Conservation (phyloP, 169 alveolate species). For the Cryptosporidium ubiquitum region DNA sequence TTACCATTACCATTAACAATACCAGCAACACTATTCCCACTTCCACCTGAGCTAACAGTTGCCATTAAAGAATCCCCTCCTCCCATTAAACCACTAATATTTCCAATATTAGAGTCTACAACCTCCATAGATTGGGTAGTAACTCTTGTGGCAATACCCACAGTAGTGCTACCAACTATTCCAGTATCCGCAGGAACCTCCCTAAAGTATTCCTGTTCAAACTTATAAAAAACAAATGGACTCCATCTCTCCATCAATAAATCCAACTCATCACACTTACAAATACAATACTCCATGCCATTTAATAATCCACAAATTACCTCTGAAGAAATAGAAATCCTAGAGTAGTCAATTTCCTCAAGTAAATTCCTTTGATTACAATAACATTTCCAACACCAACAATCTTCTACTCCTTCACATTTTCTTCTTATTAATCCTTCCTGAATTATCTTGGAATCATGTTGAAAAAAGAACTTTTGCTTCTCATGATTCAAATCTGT, state of each 20-base stretch:
- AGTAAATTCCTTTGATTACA: not conserved
- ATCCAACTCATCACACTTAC: constrained; percentile 69
- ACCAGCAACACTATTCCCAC: not conserved
- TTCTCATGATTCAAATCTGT: not conserved
- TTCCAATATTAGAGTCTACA: not conserved
- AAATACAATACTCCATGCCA: constrained; percentile 51
- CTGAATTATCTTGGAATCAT: not conserved
- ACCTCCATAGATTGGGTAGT: not conserved
- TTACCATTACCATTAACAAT: not conserved
- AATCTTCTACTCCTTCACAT: not conserved
- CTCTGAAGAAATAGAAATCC: constrained; percentile 20
- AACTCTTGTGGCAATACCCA: not conserved
- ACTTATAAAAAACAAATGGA: constrained; percentile 35
- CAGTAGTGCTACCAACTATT: not conserved
- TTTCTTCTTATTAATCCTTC: not conserved
- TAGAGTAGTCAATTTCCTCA: not conserved
- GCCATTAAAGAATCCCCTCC: not conserved
- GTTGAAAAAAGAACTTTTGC: constrained; percentile 23
- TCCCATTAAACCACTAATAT: not conserved
- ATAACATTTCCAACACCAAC: not conserved
- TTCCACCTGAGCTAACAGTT: not conserved
- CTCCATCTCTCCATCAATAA: constrained; percentile 46
- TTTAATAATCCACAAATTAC: constrained; percentile 62
- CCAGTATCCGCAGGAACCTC: not conserved
- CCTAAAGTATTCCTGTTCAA: constrained; percentile 27